Base-by-base conservation (phyloP, 306 rosid species). In the Vigna nakashimae region DNA sequence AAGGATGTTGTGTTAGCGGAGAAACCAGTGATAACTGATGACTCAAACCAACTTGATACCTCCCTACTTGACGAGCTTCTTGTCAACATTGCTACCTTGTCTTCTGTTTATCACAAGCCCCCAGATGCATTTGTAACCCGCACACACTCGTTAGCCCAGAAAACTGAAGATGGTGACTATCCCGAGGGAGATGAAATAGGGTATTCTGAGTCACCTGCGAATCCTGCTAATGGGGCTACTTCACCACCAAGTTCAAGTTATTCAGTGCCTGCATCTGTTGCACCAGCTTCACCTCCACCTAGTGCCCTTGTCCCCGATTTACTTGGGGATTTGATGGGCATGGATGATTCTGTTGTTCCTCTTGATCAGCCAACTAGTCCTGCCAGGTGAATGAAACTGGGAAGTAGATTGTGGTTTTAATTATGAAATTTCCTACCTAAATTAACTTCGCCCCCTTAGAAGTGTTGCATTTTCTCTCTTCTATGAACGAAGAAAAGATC, bases 51-150 rank as follows among this genome's bases (percentile, higher is more conserved):
- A 79, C 91, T 95, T 69, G 99, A 95, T 78, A 22, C 98, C 22
- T 72, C 98, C 45, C 98, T 95, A 67, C 98, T 95, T 78, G 99
- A 92, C 71, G 99, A 92, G 87, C 98, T 95, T 63, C 99, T 92
- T 71, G 94, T 96, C 81, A 92, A 95, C 90, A 88, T 95, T 85
- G 98, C 99, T 64, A 95, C 99, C 12, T 78, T 95, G 77, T 91
- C 99, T 82, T 95, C 99, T 62, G 98, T 95, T 71, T 95, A 95
- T 90, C 99, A 95, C 90, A 95, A 95, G 85, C 96, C 98, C n/a
- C 98, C 98, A 22, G 98, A 95, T 67, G 94, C 96, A 60, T 95
- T 95, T 86, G 94, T 95, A 16, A 92, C 96, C 40, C 98, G 96
- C 40, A 83, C 83, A 71, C 90, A 83, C 84, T 50, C 93, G 40